A percentile compares a stretch with the other conserved stretches of the same genome.
phyloP scores from a whole-genome alignment of 179 eudicot genomes.

The Spinacia oleracea region DNA sequence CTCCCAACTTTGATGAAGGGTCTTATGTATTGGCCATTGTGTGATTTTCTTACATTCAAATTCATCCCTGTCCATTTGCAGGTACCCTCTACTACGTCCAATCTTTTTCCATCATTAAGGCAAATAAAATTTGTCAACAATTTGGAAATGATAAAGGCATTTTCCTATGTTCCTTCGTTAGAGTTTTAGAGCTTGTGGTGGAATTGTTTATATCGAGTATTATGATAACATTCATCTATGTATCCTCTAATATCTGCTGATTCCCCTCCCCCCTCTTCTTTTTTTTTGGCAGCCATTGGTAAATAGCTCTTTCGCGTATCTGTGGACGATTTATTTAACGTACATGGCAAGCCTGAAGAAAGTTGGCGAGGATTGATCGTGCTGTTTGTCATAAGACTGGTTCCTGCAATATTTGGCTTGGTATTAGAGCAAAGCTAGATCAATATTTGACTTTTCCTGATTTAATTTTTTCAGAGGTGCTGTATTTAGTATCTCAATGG shows the following conservation, averaged over 20 bases:
- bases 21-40: constrained; percentile 79
- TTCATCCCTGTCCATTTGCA: constrained; percentile 82
- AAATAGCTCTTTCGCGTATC: constrained; percentile 68
- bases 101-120: background rate
- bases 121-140: background rate
- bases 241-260: background rate
- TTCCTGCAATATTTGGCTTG: background rate
- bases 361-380: constrained; percentile 35
- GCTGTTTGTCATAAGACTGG: background rate
- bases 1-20: constrained; percentile 72
- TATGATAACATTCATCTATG: background rate
- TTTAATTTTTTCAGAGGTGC: background rate
- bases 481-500: background rate
- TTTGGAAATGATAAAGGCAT: constrained; percentile 1
- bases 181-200: too few species aligned
- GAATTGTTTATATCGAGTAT: background rate
- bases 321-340: constrained; percentile 86
- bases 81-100: constrained; percentile 36
- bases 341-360: constrained; percentile 80
- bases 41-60: constrained; percentile 83
- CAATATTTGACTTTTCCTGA: background rate
- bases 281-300: constrained; percentile 58
- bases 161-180: too few species aligned
- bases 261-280: too few species aligned
- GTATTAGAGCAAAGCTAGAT: background rate